Evolutionary conservation across 1,139 yeast genomes (phyloP).

Genomic region (Hansenula lynferdii): DNA sequence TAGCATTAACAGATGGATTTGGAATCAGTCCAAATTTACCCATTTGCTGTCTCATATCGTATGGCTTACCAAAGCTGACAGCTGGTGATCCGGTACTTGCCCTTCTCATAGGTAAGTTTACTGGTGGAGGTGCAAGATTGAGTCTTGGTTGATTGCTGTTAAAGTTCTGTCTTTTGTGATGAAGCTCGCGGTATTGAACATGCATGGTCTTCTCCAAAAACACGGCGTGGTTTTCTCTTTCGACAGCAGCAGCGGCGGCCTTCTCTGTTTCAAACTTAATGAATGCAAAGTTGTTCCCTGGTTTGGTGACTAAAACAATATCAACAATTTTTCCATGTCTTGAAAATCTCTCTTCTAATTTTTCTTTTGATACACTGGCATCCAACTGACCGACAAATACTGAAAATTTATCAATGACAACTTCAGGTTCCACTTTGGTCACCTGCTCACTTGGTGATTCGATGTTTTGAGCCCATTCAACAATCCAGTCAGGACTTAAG

Average conservation of each 20-base stretch:
- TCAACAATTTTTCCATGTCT: constrained; percentile 61
- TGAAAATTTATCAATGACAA: constrained; percentile 61
- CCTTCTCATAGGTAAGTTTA: constrained; percentile 45
- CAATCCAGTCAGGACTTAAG: constrained; percentile 44
- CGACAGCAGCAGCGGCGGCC: constrained; percentile 83
- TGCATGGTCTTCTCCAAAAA: constrained; percentile 72
- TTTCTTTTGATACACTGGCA: constrained; percentile 48
- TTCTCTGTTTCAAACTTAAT: constrained; percentile 57
- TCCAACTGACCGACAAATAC: constrained; percentile 75
- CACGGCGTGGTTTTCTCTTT: constrained; percentile 74
- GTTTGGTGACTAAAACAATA: constrained; percentile 45
- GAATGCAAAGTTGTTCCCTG: constrained; percentile 60
- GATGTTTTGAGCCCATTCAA: constrained; percentile 85
- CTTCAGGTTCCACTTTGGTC: constrained; percentile 19
- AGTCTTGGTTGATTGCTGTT: constrained; percentile 32
- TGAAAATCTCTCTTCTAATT: constrained; percentile 51
- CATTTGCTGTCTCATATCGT: constrained; percentile 14
- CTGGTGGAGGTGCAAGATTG: constrained; percentile 72
- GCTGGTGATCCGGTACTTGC: constrained; percentile 26
- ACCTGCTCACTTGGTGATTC: constrained; percentile 34
- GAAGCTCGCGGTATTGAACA: constrained; percentile 73
- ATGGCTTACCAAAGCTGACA: constrained; percentile 1
- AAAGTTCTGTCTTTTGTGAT: constrained; percentile 26
- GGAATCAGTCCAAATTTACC: constrained; percentile 4
- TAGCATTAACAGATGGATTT: constrained; percentile 6